Base-by-base conservation (phyloP, 2,329 filamentous ascomycete genomes). In the Monosporascus cannonballus region DNA sequence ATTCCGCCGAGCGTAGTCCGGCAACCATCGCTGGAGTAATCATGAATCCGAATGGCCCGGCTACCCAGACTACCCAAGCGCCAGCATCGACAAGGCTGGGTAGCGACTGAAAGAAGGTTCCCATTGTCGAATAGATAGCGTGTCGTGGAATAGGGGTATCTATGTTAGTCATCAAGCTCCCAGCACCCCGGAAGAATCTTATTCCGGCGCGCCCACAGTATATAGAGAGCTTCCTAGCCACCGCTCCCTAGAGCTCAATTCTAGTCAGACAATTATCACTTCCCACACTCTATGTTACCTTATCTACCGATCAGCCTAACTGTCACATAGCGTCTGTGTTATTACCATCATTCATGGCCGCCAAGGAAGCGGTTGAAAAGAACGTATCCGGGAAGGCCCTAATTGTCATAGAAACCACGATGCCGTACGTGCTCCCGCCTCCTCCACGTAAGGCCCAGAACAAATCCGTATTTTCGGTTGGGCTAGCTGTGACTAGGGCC, bases 361-460 rank as follows among this genome's bases (percentile, higher is more conserved):
- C 49, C 34, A 58, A 17, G 3, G 45, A 51, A 4, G 49, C 54
- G 0, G 48, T 45, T 3, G 58, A 56, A n/a, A 50, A 47, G 34
- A 18, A 47, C 1, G 53, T 54, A 14, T 57, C 53, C 3, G 54
- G 52, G 30, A 36, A 52, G 11, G 56, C 54, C 27, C 56, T 58
- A 6, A 54, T 30, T 1, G 50, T 53, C 22, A 58, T 42, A 1
- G 56, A 56, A 11, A 74, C 65, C 2, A 85, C 79, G 3, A 85
- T 70, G 3, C 73, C 83, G 57, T 77, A 86, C 34, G 74, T 84
- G 17, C 81, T 79, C 6, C 74, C 77, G 2, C 83, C 82, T 0
- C 82, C 81, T 6, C 82, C 81, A 48, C 72, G 71, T 2, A 85
- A 66, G 2, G 83, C 84, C 83, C 82, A 87, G 69, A 81, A 86